These are phyloP conservation scores for Magnolia sinica DNA, from an alignment of 164 flowering plant genomes.

Conservation along the genomic window DNA sequence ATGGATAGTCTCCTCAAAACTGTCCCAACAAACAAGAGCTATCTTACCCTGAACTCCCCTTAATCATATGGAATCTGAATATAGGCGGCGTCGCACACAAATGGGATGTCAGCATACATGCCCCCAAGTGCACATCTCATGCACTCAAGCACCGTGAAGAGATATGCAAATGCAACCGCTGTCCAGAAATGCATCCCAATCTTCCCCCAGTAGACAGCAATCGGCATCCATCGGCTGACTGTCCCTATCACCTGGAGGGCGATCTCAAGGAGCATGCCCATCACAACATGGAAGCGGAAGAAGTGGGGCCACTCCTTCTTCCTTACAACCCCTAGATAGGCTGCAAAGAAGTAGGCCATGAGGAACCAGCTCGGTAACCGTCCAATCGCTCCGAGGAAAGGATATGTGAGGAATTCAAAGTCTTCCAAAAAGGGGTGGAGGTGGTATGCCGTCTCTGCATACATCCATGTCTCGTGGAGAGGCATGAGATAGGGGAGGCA, in stretches of 20 bases:
- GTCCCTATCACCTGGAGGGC: constrained; percentile 64
- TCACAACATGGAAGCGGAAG: constrained; percentile 84
- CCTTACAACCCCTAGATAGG: constrained; percentile 78
- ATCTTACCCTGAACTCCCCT: neutral
- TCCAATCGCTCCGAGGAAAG: constrained; percentile 59
- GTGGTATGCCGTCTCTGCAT: constrained; percentile 73
- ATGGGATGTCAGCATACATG: constrained; percentile 89
- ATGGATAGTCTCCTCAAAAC: neutral
- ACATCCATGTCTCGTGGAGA: constrained; percentile 92
- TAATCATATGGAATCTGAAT: constrained; percentile 76
- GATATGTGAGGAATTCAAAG: constrained; percentile 59
- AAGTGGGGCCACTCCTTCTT: constrained; percentile 92
- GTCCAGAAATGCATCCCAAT: constrained; percentile 85
- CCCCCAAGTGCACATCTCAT: constrained; percentile 74
- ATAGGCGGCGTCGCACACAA: constrained; percentile 80
- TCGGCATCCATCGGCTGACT: constrained; percentile 74
- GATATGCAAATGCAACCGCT: constrained; percentile 51
- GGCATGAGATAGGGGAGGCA: constrained; percentile 86
- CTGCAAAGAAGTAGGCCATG: constrained; percentile 65
- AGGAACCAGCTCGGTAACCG: constrained; percentile 72
- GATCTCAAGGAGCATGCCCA: constrained; percentile 82
- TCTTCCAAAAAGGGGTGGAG: constrained; percentile 73
- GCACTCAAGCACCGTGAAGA: constrained; percentile 78
- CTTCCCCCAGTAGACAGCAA: constrained; percentile 67
- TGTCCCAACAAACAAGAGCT: neutral